Evolutionary conservation across 2,329 filamentous ascomycete species (phyloP).

Genomic region (Scedosporium apiospermum): DNA sequence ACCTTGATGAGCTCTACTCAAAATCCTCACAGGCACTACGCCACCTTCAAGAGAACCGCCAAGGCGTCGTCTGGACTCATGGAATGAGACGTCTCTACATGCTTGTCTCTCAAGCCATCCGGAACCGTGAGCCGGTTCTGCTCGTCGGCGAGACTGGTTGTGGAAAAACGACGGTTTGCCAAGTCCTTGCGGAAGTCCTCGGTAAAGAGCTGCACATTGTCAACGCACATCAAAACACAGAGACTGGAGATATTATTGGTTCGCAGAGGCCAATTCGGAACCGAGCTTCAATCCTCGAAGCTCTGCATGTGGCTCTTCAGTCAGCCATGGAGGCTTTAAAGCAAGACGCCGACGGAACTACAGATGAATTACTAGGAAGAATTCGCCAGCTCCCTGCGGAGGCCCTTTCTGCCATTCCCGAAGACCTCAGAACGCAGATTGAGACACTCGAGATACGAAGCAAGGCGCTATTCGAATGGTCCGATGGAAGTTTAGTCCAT

Average conservation of each 20-base stretch:
- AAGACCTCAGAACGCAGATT: slow-evolving; percentile 37
- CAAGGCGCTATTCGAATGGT: slow-evolving; percentile 92
- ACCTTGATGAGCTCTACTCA: slow-evolving; percentile 65
- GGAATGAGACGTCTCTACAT: slow-evolving; percentile 90
- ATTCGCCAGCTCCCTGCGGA: slow-evolving; percentile 36
- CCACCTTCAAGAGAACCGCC: slow-evolving; percentile 35
- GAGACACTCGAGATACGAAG: slow-evolving; percentile 46
- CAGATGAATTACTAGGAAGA: slow-evolving; percentile 16
- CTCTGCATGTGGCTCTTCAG: slow-evolving; percentile 53
- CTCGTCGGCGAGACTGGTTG: slow-evolving; percentile 95
- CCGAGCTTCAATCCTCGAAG: slow-evolving; percentile 59
- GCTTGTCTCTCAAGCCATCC: slow-evolving; percentile 75
- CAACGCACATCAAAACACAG: slow-evolving; percentile 96
- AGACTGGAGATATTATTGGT: slow-evolving; percentile 94
- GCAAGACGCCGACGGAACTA: neutral
- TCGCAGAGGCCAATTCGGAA: slow-evolving; percentile 89
- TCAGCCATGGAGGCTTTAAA: slow-evolving; percentile 32
- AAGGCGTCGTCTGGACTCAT: slow-evolving; percentile 82
- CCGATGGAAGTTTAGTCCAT: slow-evolving; percentile 83
- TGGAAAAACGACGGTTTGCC: slow-evolving; percentile 94
- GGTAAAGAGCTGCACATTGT: slow-evolving; percentile 73
- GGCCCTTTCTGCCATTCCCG: slow-evolving; percentile 33
- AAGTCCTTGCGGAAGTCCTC: slow-evolving; percentile 77
- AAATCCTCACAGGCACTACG: slow-evolving; percentile 44
- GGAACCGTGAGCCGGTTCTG: slow-evolving; percentile 87